Evolutionary conservation across 495 filamentous ascomycete genomes (phyloP).

Genomic region (Beverwykella pulmonaria): DNA sequence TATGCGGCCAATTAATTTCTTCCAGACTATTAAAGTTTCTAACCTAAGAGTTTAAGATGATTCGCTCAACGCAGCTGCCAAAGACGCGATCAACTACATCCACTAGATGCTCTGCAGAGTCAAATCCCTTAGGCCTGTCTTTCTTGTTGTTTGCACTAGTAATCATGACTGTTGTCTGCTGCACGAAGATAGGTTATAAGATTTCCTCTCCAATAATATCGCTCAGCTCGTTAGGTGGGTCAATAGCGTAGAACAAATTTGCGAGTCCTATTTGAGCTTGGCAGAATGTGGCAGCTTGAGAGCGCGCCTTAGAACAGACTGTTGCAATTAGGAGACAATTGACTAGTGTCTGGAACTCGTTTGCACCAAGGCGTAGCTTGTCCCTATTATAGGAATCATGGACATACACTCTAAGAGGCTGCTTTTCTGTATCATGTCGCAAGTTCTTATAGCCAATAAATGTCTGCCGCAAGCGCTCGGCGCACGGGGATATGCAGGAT

Average conservation of each 20-base stretch:
- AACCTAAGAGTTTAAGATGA: not conserved
- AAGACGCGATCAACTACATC: too few species aligned
- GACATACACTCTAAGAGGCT: not conserved
- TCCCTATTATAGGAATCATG: not conserved
- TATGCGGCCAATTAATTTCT: not conserved
- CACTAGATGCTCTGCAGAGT: too few species aligned
- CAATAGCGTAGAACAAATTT: not conserved
- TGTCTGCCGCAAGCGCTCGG: not conserved
- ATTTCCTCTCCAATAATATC: not conserved
- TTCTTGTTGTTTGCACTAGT: not conserved
- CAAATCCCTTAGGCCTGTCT: not conserved
- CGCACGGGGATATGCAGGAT: too few species aligned
- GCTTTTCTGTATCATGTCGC: not conserved
- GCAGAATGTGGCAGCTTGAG: conserved; percentile 6
- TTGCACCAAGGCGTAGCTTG: not conserved
- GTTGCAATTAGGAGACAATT: not conserved
- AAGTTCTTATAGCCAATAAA: not conserved
- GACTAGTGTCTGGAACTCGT: conserved; percentile 4
- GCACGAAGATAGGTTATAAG: not conserved
- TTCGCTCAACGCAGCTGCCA: too few species aligned
- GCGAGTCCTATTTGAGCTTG: not conserved
- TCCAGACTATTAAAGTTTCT: not conserved
- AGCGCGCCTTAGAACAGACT: not conserved
- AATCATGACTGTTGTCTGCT: conserved; percentile 1
- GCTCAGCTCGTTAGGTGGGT: not conserved